Percentiles rank a stretch among this genome's conserved stretches.
Conservation (phyloP, 208 protist species). For the Leishmania arabica region DNA sequence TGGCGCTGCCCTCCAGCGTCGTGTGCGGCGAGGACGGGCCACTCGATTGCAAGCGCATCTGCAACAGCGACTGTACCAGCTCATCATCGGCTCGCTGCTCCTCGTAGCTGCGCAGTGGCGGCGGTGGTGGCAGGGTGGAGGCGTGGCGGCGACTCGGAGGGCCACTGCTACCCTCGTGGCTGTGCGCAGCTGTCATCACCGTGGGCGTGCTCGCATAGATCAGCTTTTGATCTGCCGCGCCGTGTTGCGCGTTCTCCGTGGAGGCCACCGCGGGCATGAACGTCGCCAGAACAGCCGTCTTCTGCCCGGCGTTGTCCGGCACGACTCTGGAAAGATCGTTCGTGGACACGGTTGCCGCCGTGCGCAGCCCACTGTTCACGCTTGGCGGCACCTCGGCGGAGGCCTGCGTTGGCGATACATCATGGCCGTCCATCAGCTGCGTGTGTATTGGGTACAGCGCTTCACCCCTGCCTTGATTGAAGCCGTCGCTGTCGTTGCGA, state of each 20-base stretch:
- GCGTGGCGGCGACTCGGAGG: neutral
- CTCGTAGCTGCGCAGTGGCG: conserved; percentile 14
- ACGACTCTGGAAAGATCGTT: neutral
- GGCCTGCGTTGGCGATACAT: neutral
- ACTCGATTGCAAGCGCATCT: neutral
- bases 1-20: neutral
- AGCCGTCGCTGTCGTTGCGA: neutral
- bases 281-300: neutral
- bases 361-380: neutral
- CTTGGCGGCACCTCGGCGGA: neutral
- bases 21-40: neutral
- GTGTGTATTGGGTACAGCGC: neutral
- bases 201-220: neutral
- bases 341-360: neutral
- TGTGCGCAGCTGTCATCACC: neutral
- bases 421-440: neutral
- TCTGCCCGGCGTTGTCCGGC: neutral
- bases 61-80: conserved; percentile 4
- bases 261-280: neutral
- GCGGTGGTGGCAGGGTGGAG: conserved; percentile 2
- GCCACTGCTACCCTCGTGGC: neutral
- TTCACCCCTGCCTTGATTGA: neutral
- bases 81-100: conserved; percentile 6
- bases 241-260: neutral
- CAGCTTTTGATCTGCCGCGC: neutral